Percentiles rank a stretch among this genome's conserved stretches.
phyloP scores from a whole-genome alignment of 768 basidiomycete genomes.

The Phlebiopsis flavidoalba region DNA sequence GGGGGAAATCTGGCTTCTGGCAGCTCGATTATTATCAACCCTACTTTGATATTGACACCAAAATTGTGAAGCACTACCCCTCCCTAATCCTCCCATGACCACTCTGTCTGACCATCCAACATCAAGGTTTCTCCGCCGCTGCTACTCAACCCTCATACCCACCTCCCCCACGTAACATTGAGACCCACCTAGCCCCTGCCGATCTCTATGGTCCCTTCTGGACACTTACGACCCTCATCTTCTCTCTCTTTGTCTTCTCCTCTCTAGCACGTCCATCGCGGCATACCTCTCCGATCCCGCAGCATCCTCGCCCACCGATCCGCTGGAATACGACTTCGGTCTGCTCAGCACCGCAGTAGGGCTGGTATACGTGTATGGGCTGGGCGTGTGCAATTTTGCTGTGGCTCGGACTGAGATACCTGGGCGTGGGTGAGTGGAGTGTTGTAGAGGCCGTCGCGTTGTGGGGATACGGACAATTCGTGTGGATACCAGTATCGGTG shows the following conservation, averaged over 20 bases:
- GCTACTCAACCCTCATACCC: constrained; percentile 77
- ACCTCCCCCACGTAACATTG: constrained; percentile 54
- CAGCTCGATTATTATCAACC: constrained; percentile 80
- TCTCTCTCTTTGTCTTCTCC: constrained; percentile 89
- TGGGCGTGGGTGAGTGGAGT: constrained; percentile 88
- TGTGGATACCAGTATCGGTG: constrained; percentile 87
- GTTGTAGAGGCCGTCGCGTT: constrained; percentile 76
- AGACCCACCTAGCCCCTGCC: constrained; percentile 59
- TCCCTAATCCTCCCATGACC: constrained; percentile 8
- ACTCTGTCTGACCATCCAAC: background rate
- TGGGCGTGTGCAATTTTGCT: constrained; percentile 76
- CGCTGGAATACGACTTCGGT: constrained; percentile 81
- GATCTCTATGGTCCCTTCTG: constrained; percentile 95
- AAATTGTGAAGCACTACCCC: constrained; percentile 39
- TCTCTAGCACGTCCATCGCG: constrained; percentile 83
- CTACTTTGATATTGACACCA: constrained; percentile 87
- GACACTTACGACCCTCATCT: constrained; percentile 93
- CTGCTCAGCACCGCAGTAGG: constrained; percentile 78
- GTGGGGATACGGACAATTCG: constrained; percentile 80
- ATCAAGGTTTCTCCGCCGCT: constrained; percentile 63
- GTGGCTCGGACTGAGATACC: constrained; percentile 81
- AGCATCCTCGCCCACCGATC: constrained; percentile 22
- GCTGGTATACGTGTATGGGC: constrained; percentile 83
- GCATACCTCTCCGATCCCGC: constrained; percentile 71
- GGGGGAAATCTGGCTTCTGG: constrained; percentile 64